Conservation (phyloP, 768 basidiomycete genomes). For the Mycena alexandri region DNA sequence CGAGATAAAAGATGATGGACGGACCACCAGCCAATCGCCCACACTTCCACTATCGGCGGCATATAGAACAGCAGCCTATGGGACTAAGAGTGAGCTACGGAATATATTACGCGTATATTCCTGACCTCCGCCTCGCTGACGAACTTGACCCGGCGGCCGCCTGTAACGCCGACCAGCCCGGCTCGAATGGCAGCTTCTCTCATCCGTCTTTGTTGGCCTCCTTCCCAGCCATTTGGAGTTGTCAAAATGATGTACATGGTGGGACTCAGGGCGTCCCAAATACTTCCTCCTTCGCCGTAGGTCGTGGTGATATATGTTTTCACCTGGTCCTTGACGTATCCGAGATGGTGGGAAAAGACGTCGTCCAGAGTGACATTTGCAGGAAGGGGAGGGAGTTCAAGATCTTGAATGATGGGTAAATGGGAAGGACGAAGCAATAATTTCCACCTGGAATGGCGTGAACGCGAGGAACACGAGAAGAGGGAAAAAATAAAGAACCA, state of each 20-base stretch:
- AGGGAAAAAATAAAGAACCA: conserved; percentile 13
- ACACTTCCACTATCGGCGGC: conserved; percentile 39
- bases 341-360: conserved; percentile 35
- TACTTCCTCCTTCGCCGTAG: conserved; percentile 28
- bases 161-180: conserved; percentile 33
- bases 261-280: conserved; percentile 34
- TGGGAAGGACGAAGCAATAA: conserved; percentile 36
- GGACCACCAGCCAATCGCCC: conserved; percentile 36
- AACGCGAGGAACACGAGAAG: not conserved
- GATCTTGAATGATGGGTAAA: conserved; percentile 36
- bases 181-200: conserved; percentile 40
- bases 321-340: conserved; percentile 38
- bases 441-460: conserved; percentile 33
- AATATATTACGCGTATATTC: not conserved
- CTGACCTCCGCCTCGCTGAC: conserved; percentile 37
- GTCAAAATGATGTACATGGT: conserved; percentile 41
- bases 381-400: conserved; percentile 37
- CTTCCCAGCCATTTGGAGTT: conserved; percentile 44
- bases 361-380: conserved; percentile 28
- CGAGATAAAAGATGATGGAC: conserved; percentile 11
- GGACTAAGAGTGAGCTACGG: too few species aligned
- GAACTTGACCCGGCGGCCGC: conserved; percentile 37
- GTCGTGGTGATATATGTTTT: conserved; percentile 34
- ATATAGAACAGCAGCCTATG: conserved; percentile 39
- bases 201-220: conserved; percentile 38